Evolutionary conservation across 768 basidiomycete genomes (phyloP), one percentile per base, ranked within the genome.

Genomic region (Nidularia pulvinata): DNA sequence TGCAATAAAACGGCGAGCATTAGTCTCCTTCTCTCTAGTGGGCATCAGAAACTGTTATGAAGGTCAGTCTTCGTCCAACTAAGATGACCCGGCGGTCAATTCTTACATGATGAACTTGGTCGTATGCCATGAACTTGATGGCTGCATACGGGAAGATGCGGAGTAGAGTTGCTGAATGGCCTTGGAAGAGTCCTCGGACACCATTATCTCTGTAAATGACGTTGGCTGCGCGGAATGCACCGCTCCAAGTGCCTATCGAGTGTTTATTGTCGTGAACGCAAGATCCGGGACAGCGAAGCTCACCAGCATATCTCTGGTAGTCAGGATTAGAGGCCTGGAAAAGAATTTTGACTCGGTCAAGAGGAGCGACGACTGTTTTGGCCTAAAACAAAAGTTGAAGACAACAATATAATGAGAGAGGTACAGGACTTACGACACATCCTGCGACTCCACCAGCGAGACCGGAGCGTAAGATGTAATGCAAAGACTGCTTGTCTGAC

Each of bases 271-370:
- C 34, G 39, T 10, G 16, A 43, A 43, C 22, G 22, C 33, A 55
- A 35, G 37, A 46, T 46, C 46, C 42, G 19, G 7, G 37, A n/a
- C n/a, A 22, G 32, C 32, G 16, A 36, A 11, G 63, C 83, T 54
- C 54, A 93, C 95, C 95, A 54, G 95, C 84, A 73, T 95, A 98
- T 69, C 94, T 92, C 66, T 84, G 82, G 66, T 91, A 99, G 54
- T 98, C 96, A 6, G 91, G 91, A 69, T 96, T 97, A 6, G 93
- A 93, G 0, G 97, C 93, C 69, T 99, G 96, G 66, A 98, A 97
- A 48, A 99, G 86, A 62, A 99, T 99, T 75, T 99, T 99, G 61
- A 99, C 95, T 66, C 97, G 81, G 69, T 99, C 97, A 48, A 99
- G 81, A 3, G 97, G 97, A 16, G 97, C 97, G 44, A 97, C 92